Evolutionary conservation across 2,329 filamentous ascomycete genomes (phyloP), one percentile per base, ranked within the genome.

Genomic region (Cladophialophora exuberans): DNA sequence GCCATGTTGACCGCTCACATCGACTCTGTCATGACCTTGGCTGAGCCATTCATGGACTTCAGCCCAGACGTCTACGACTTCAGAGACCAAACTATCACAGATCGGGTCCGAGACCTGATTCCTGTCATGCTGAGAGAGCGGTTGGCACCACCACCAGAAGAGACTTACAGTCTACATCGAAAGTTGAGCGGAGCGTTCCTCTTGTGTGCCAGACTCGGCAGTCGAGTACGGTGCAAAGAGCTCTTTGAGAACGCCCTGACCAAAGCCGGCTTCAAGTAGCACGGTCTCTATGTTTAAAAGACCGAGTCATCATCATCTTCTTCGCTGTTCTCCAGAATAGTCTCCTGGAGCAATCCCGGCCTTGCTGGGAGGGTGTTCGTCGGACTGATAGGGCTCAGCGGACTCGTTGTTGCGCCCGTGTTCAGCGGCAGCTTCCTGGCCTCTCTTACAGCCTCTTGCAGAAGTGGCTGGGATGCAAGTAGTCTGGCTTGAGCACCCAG

Each of bases 121-220:
- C 94, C 94, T 13, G 77, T 96, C 49, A 99, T 99, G 94, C 80
- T 99, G 42, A 83, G 84, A 53, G 94, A 99, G 77, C 78, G 94
- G 30, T 75, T 99, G 17, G 85, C 90, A 13, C 93, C 94, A 20
- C 94, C 95, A 20, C 94, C 94, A 0, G 95, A 99, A 75, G 94
- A 99, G 79, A 99, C 94, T 48, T 99, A 99, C 69, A 93, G 88
- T 69, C 74, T 99, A 66, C 94, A 99, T 73, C 83, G 94, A 57
- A 99, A 99, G 76, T 76, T 99, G 51, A 96, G 91, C 70, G 94
- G 94, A 0, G 95, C 94, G 0, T 99, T 99, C 69, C 73, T 99
- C 66, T 78, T 99, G 15, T 99, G 94, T 71, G 92, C 94, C 0
- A 83, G 85, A 62, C 71, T 99, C 56, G 91, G 90, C 2, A 96